phyloP scores from a whole-genome alignment of 106 monocot species.

The Chionographis japonica region DNA sequence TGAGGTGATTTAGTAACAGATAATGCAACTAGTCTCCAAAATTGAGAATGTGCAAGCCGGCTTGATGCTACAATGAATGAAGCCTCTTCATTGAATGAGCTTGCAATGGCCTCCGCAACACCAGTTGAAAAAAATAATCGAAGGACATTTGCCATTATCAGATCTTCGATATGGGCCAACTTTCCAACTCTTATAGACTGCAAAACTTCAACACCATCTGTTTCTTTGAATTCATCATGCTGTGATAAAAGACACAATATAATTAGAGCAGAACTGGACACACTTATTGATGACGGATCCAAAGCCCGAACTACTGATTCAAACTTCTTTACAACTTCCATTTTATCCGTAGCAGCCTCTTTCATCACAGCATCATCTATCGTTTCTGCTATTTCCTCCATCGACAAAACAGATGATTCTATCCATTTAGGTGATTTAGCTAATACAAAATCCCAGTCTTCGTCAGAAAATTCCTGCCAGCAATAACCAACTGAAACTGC shows the following conservation, averaged over 20 bases:
- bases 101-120: slow-evolving; percentile 70
- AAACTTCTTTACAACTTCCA: slow-evolving; percentile 41
- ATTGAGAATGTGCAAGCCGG: slow-evolving; percentile 44
- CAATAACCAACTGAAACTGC: slow-evolving; percentile 83
- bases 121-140: slow-evolving; percentile 76
- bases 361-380: slow-evolving; percentile 49
- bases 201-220: slow-evolving; percentile 16
- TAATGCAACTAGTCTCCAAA: slow-evolving; percentile 72
- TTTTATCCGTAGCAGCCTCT: slow-evolving; percentile 9
- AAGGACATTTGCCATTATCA: slow-evolving; percentile 58
- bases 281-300: slow-evolving; percentile 39
- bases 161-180: slow-evolving; percentile 40
- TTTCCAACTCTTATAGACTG: slow-evolving; percentile 17
- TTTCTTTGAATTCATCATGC: slow-evolving; percentile 31
- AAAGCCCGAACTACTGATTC: slow-evolving; percentile 38
- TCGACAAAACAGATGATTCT: slow-evolving; percentile 54
- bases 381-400: slow-evolving; percentile 80
- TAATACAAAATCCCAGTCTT: slow-evolving; percentile 81
- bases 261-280: slow-evolving; percentile 51
- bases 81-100: slow-evolving; percentile 42
- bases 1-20: slow-evolving; percentile 57
- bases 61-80: slow-evolving; percentile 55
- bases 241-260: slow-evolving; percentile 41
- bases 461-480: slow-evolving; percentile 71
- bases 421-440: slow-evolving; percentile 45